Evolutionary conservation across 192 early-diverging fungal species (phyloP).

Genomic region (Coemansia javaensis): DNA sequence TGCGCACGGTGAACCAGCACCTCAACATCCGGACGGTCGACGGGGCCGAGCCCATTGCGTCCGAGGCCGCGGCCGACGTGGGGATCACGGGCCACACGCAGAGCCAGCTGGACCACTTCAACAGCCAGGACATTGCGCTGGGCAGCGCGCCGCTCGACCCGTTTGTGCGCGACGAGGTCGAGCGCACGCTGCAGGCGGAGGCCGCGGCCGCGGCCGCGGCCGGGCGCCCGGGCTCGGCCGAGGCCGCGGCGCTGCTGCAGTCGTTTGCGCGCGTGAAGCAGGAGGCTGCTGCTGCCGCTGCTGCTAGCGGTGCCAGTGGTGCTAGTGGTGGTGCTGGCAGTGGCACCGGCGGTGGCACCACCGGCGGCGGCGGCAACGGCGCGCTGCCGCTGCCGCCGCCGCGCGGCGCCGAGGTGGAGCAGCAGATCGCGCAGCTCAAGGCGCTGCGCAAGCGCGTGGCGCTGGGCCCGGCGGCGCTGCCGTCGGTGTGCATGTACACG

Average conservation of each 20-base stretch:
- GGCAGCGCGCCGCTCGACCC: slow-evolving; percentile 69
- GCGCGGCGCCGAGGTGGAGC: slow-evolving; percentile 70
- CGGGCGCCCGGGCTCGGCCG: too few species aligned
- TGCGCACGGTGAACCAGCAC: slow-evolving; percentile 90
- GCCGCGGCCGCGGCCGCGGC: too few species aligned
- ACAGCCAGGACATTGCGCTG: slow-evolving; percentile 72
- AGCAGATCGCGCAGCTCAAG: slow-evolving; percentile 71
- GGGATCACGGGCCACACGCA: slow-evolving; percentile 69
- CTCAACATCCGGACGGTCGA: slow-evolving; percentile 64
- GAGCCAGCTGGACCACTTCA: slow-evolving; percentile 72
- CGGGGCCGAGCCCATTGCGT: slow-evolving; percentile 24
- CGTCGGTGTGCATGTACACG: slow-evolving; percentile 92
- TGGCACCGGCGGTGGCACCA: too few species aligned
- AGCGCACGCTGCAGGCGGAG: slow-evolving; percentile 70
- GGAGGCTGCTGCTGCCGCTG: slow-evolving; percentile 56
- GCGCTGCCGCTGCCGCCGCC: slow-evolving; percentile 35
- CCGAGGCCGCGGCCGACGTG: slow-evolving; percentile 56
- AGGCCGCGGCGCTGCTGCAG: slow-evolving; percentile 50
- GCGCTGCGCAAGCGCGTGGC: slow-evolving; percentile 72
- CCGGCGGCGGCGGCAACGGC: too few species aligned
- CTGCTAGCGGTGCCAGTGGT: too few species aligned
- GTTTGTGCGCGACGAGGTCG: slow-evolving; percentile 73
- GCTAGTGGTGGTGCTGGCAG: too few species aligned
- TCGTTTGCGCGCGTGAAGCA: slow-evolving; percentile 58
- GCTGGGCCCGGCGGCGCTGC: slow-evolving; percentile 62